phyloP scores from a whole-genome alignment of 768 basidiomycete species.

The Lactarius pseudohatsudake region DNA sequence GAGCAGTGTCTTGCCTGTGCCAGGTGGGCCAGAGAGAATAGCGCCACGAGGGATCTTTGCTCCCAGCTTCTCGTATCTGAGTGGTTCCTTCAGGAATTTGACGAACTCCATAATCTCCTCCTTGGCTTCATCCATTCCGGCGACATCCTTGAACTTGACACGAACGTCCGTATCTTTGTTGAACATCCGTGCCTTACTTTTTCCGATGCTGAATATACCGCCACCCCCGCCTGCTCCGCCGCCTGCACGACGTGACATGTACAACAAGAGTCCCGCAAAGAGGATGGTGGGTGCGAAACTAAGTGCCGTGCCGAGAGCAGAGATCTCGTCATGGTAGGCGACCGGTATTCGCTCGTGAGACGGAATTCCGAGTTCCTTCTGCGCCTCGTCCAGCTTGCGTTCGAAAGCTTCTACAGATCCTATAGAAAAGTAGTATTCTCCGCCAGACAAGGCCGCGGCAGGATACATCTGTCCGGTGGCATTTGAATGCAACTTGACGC shows the following conservation, averaged over 20 bases:
- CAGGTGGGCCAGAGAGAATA: constrained; percentile 93
- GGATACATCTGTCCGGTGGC: constrained; percentile 80
- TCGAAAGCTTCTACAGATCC: constrained; percentile 98
- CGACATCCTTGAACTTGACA: constrained; percentile 93
- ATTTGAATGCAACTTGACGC: constrained; percentile 90
- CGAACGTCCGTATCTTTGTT: constrained; percentile 96
- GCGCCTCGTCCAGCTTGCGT: constrained; percentile 90
- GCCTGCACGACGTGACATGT: constrained; percentile 73
- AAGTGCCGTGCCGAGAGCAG: constrained; percentile 74
- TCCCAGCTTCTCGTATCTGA: constrained; percentile 91
- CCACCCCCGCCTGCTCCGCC: constrained; percentile 64
- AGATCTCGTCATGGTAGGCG: constrained; percentile 94
- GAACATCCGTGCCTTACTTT: constrained; percentile 91
- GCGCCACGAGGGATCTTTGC: constrained; percentile 97
- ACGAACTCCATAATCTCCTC: constrained; percentile 99
- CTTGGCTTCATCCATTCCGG: constrained; percentile 99
- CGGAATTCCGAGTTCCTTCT: constrained; percentile 89
- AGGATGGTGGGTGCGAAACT: constrained; percentile 95
- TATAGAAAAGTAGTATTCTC: constrained; percentile 92
- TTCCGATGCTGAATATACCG: constrained; percentile 96
- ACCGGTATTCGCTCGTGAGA: constrained; percentile 93
- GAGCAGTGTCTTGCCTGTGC: constrained; percentile 96
- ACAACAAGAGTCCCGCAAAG: constrained; percentile 86
- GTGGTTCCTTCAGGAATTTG: constrained; percentile 95
- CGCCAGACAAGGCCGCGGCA: constrained; percentile 46